Conservation (phyloP, 2,329 filamentous ascomycete genomes). For the Sporothrix pseudoabietina region DNA sequence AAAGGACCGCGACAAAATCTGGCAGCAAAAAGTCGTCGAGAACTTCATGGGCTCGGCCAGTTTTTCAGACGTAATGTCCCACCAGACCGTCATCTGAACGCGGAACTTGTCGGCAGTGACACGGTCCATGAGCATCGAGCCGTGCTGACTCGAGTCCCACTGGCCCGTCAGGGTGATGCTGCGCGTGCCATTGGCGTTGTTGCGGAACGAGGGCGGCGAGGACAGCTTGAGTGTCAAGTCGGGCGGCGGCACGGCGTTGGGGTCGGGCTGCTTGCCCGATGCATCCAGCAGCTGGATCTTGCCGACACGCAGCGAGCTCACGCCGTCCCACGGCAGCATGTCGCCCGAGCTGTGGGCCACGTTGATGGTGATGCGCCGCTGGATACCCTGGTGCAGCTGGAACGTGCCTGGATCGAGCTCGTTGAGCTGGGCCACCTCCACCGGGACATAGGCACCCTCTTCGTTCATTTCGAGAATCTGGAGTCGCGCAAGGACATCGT, state of each 20-base stretch:
- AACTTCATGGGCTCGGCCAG: constrained; percentile 89
- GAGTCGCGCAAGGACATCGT: constrained; percentile 85
- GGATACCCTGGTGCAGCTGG: constrained; percentile 91
- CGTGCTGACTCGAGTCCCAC: constrained; percentile 95
- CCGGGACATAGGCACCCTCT: constrained; percentile 84
- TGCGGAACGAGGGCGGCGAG: constrained; percentile 74
- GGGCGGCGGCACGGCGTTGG: constrained; percentile 42
- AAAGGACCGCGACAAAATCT: constrained; percentile 81
- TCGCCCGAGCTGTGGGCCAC: constrained; percentile 92
- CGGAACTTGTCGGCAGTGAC: constrained; percentile 90
- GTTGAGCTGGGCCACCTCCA: constrained; percentile 85
- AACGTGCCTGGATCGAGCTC: constrained; percentile 87
- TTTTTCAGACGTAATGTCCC: constrained; percentile 78
- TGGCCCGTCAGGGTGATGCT: constrained; percentile 86
- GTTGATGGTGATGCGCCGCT: constrained; percentile 82
- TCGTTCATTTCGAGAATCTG: constrained; percentile 93
- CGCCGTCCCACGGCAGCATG: constrained; percentile 83
- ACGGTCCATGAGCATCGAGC: constrained; percentile 88
- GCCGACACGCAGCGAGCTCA: constrained; percentile 75
- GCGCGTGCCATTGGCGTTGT: constrained; percentile 86
- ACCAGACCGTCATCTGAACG: constrained; percentile 82
- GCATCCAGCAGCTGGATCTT: constrained; percentile 82
- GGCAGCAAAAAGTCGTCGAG: constrained; percentile 74
- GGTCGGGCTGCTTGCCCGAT: constrained; percentile 62
- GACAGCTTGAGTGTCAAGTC: constrained; percentile 78